phyloP scores from a whole-genome alignment of 352 stramenopile genomes.

The Globisporangium sylvaticum region DNA sequence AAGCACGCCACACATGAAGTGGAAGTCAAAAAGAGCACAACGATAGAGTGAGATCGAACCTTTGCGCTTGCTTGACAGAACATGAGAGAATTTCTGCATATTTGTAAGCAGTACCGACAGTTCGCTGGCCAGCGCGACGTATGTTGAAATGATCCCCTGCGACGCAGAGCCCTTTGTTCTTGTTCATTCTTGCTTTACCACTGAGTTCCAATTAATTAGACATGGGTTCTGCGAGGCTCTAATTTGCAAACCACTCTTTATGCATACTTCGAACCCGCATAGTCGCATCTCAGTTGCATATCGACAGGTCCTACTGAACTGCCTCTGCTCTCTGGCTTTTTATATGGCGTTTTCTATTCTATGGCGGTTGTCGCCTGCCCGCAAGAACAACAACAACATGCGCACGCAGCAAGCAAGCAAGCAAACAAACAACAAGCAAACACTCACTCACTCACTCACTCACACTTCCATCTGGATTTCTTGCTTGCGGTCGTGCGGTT shows the following conservation, averaged over 20 bases:
- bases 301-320: neutral
- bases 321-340: slow-evolving; percentile 4
- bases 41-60: too few relatives aligned
- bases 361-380: neutral
- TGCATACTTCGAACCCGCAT: neutral
- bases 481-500: neutral
- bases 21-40: too few relatives aligned
- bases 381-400: neutral
- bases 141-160: too few relatives aligned
- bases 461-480: slow-evolving; percentile 5
- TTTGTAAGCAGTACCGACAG: too few relatives aligned
- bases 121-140: too few relatives aligned
- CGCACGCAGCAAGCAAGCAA: neutral
- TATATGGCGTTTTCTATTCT: neutral
- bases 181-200: too few relatives aligned
- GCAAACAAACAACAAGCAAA: neutral
- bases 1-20: neutral
- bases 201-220: too few relatives aligned
- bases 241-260: neutral
- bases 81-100: too few relatives aligned
- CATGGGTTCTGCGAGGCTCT: neutral
- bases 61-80: too few relatives aligned
- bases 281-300: neutral
- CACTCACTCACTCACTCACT: neutral
- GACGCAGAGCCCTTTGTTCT: too few relatives aligned